phyloP scores from a whole-genome alignment of 1,284 basidiomycete genomes.

The Ustilago hordei region DNA sequence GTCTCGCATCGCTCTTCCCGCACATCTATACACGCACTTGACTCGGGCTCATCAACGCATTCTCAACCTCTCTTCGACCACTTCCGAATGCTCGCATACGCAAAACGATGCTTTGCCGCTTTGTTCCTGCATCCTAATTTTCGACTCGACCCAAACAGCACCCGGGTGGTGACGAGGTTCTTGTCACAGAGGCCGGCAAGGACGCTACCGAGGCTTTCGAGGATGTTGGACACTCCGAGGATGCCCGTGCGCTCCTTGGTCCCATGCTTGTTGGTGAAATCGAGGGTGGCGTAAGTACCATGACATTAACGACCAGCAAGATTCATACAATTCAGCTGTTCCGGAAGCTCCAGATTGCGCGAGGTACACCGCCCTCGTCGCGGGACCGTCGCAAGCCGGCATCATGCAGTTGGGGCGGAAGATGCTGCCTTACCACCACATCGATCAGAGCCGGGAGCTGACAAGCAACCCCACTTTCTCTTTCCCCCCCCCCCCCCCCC shows the following conservation, averaged over 20 bases:
- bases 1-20: not conserved
- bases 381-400: too few relatives aligned
- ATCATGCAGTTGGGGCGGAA: too few relatives aligned
- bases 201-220: conserved; percentile 99
- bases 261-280: conserved; percentile 74
- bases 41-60: not conserved
- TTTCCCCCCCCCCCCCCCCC: too few relatives aligned
- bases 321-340: not conserved
- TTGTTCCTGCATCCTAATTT: not conserved
- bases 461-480: not conserved
- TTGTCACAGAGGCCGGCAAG: conserved; percentile 90
- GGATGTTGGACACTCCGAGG: conserved; percentile 98
- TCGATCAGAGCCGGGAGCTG: not conserved
- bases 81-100: not conserved
- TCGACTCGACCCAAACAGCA: conserved; percentile 71
- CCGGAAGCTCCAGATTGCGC: not conserved
- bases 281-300: conserved; percentile 56
- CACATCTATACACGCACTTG: not conserved
- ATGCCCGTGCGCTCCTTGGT: conserved; percentile 90
- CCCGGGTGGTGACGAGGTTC: conserved; percentile 96
- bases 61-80: not conserved
- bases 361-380: not conserved
- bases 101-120: too few relatives aligned
- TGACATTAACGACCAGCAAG: not conserved
- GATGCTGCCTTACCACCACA: not conserved